Conservation (phyloP, 2,329 filamentous ascomycete genomes). For the Pseudocercospora cruenta region DNA sequence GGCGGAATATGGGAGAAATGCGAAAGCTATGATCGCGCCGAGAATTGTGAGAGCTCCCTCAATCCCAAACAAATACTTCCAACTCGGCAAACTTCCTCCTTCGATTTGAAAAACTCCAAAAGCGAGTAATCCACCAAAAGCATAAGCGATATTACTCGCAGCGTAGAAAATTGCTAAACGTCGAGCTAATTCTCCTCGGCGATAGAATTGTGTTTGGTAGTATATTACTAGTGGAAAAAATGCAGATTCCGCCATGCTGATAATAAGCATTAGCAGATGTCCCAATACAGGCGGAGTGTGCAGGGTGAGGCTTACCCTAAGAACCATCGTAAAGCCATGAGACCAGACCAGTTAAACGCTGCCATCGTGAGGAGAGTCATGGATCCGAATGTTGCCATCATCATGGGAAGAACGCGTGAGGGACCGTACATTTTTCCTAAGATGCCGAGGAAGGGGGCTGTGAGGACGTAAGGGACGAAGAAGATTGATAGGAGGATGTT, state of each 20-base stretch:
- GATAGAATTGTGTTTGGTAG: slow-evolving; percentile 66
- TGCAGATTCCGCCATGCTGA: too few species aligned
- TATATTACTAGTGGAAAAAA: slow-evolving; percentile 73
- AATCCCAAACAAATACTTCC: slow-evolving; percentile 69
- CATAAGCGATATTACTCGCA: slow-evolving; percentile 72
- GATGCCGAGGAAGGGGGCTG: slow-evolving; percentile 67
- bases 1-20: slow-evolving; percentile 69
- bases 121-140: slow-evolving; percentile 63
- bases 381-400: slow-evolving; percentile 68
- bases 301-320: too few species aligned
- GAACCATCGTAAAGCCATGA: slow-evolving; percentile 71
- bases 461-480: slow-evolving; percentile 74
- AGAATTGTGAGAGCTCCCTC: slow-evolving; percentile 63
- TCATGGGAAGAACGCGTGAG: slow-evolving; percentile 56
- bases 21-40: slow-evolving; percentile 64
- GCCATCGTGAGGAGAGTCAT: slow-evolving; percentile 64
- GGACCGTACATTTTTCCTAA: slow-evolving; percentile 71
- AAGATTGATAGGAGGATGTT: slow-evolving; percentile 73
- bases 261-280: too few species aligned
- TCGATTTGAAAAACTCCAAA: slow-evolving; percentile 65
- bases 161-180: slow-evolving; percentile 76
- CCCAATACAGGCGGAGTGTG: too few species aligned
- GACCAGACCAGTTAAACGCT: slow-evolving; percentile 63
- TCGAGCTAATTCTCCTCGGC: slow-evolving; percentile 70
- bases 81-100: slow-evolving; percentile 54